Conservation (phyloP, 257 asterid genomes). For the Solanum gandarillasii region DNA sequence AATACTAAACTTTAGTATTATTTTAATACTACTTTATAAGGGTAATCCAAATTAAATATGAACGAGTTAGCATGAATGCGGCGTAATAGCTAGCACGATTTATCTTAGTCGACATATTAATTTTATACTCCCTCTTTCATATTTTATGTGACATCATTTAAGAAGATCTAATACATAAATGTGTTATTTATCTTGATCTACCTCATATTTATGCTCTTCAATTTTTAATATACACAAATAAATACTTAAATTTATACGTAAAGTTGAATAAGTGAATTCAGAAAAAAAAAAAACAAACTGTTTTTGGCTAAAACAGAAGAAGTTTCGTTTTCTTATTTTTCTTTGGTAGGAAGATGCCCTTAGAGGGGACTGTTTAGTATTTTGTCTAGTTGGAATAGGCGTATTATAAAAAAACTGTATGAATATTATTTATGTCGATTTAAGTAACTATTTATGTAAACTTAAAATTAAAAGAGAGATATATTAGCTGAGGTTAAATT, state of each 20-base stretch:
- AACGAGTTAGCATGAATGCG: too few species aligned
- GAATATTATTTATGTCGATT: background rate
- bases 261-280: too few species aligned
- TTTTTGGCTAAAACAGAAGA: background rate
- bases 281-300: too few species aligned
- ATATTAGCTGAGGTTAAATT: background rate
- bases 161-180: too few species aligned
- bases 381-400: background rate
- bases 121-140: too few species aligned
- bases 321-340: background rate
- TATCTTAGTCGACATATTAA: background rate
- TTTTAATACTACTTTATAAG: too few species aligned
- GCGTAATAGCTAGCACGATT: background rate
- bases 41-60: background rate
- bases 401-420: background rate
- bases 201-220: accelerated
- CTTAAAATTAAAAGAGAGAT: accelerated
- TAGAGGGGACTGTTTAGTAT: background rate
- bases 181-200: too few species aligned
- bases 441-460: too few species aligned
- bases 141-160: too few species aligned
- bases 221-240: too few species aligned
- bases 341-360: background rate
- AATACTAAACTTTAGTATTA: too few species aligned
- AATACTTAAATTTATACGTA: too few species aligned